A percentile compares a stretch with the other conserved stretches of the same genome.
Conservation (phyloP, 1,284 basidiomycete genomes). For the Cryptococcus floricola region DNA sequence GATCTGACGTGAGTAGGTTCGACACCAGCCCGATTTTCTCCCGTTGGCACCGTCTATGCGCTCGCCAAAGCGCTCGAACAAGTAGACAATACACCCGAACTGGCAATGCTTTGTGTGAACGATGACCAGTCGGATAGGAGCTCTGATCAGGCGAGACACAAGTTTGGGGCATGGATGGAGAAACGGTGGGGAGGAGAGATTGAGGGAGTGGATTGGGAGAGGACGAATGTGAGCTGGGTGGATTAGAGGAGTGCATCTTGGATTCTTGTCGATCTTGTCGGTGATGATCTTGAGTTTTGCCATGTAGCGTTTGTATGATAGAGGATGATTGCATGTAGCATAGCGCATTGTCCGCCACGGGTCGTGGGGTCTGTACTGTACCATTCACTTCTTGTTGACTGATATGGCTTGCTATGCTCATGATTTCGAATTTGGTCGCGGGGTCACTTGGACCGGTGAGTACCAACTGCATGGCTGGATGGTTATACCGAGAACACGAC, state of each 20-base stretch:
- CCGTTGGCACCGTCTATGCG: slow-evolving; percentile 17
- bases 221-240: slow-evolving; percentile 4
- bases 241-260: not conserved
- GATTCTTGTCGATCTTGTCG: not conserved
- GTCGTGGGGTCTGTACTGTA: too few relatives aligned
- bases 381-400: too few relatives aligned
- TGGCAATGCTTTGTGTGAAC: slow-evolving; percentile 37
- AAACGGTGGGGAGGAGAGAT: slow-evolving; percentile 15
- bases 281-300: not conserved
- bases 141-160: not conserved
- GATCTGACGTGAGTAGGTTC: slow-evolving; percentile 7
- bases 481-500: too few relatives aligned
- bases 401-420: too few relatives aligned
- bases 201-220: slow-evolving; percentile 21
- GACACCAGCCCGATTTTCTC: slow-evolving; percentile 27
- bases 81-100: slow-evolving; percentile 10
- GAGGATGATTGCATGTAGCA: too few relatives aligned
- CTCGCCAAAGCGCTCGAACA: slow-evolving; percentile 13
- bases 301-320: too few relatives aligned
- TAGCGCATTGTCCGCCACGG: too few relatives aligned
- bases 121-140: slow-evolving; percentile 36
- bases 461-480: too few relatives aligned
- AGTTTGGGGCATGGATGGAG: slow-evolving; percentile 25
- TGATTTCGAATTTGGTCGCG: too few relatives aligned
- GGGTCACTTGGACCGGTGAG: too few relatives aligned